Conservation (phyloP, 2,329 filamentous ascomycete species). For the Fusarium solani-melongenae region DNA sequence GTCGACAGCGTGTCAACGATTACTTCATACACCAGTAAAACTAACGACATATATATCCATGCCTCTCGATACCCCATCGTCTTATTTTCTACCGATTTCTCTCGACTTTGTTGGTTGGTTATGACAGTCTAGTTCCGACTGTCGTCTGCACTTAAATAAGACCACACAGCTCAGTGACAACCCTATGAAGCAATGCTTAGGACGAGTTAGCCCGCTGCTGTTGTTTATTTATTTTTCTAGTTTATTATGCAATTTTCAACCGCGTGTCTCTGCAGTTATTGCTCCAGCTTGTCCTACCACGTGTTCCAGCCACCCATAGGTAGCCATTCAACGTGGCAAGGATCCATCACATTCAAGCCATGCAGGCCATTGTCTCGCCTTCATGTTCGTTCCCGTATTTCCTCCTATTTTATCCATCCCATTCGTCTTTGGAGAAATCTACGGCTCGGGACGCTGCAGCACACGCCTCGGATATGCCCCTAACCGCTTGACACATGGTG, state of each 20-base stretch:
- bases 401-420: not conserved
- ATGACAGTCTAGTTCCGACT: not conserved
- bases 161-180: not conserved
- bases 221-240: not conserved
- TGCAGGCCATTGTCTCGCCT: not conserved
- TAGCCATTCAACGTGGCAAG: not conserved
- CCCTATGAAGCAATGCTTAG: not conserved
- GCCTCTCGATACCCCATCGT: not conserved
- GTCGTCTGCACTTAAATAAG: not conserved
- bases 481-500: slow-evolving; percentile 14
- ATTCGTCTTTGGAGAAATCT: not conserved
- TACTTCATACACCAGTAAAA: not conserved
- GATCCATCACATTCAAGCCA: not conserved
- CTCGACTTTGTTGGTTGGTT: not conserved
- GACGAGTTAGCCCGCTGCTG: too few species aligned
- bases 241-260: not conserved
- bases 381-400: not conserved
- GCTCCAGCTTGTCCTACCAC: not conserved
- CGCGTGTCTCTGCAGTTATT: not conserved
- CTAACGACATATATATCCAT: too few species aligned
- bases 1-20: not conserved
- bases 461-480: slow-evolving; percentile 14
- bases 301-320: not conserved
- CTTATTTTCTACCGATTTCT: not conserved
- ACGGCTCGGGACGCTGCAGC: slow-evolving; percentile 2